These are phyloP conservation scores for Neurospora pannonica DNA, from an alignment of 495 filamentous ascomycete genomes.

Conservation along the genomic window DNA sequence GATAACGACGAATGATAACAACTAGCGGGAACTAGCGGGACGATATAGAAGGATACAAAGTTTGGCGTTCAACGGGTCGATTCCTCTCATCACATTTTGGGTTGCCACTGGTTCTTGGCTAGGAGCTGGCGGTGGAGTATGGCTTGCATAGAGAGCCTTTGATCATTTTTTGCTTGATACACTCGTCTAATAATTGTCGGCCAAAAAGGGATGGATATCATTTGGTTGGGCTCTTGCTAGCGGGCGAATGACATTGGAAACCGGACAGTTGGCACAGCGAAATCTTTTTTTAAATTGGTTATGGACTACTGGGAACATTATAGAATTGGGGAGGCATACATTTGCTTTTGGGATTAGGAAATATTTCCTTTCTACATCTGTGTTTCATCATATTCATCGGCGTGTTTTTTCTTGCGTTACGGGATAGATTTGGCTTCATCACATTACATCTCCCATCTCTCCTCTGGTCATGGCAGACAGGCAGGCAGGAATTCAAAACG, in stretches of 20 bases:
- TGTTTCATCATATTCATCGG: background rate
- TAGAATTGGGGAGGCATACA: background rate
- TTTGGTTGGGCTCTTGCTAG: slow-evolving; percentile 1
- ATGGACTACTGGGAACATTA: background rate
- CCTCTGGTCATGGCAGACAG: background rate
- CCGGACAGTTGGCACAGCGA: slow-evolving; percentile 2
- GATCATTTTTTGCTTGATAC: background rate
- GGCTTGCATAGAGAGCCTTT: background rate
- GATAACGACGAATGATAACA: background rate
- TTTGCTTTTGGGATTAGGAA: background rate
- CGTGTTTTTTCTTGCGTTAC: background rate
- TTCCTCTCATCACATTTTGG: background rate
- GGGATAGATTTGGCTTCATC: background rate
- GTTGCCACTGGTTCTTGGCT: background rate
- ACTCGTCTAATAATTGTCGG: slow-evolving; percentile 1
- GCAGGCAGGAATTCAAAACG: background rate
- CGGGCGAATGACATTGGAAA: slow-evolving; percentile 1
- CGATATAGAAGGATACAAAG: slow-evolving; percentile 10
- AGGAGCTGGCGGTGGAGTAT: background rate
- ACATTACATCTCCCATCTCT: background rate
- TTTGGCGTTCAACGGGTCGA: background rate
- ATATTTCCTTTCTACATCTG: background rate
- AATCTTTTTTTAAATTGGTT: slow-evolving; percentile 1
- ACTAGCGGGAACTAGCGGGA: slow-evolving; percentile 2
- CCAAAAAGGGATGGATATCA: background rate